These are phyloP conservation scores for Albugo laibachii DNA, from an alignment of 352 stramenopile species.

Conservation along the genomic window DNA sequence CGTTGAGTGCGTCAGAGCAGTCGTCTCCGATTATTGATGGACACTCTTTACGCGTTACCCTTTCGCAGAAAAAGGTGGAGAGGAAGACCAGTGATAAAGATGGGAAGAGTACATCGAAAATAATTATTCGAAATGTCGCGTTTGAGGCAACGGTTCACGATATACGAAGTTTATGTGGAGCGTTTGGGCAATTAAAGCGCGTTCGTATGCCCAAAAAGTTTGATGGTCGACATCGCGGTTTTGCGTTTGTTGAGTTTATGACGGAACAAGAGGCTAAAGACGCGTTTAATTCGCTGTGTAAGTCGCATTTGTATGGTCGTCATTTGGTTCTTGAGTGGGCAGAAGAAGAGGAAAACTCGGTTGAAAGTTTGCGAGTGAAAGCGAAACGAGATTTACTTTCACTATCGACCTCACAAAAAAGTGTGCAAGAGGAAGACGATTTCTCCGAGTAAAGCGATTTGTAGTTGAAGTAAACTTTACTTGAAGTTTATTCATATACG, in stretches of 20 bases:
- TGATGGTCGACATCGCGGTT: constrained; percentile 92
- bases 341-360: constrained; percentile 54
- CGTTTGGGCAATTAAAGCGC: constrained; percentile 94
- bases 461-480: too few relatives aligned
- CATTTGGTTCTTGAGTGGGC: constrained; percentile 98
- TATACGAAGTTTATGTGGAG: constrained; percentile 91
- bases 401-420: too few relatives aligned
- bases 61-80: constrained; percentile 80
- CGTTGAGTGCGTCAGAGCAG: constrained; percentile 40
- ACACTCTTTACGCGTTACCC: constrained; percentile 87
- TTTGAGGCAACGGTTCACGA: constrained; percentile 96
- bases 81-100: constrained; percentile 13
- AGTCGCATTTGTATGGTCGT: constrained; percentile 96
- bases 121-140: constrained; percentile 97
- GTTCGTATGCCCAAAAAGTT: constrained; percentile 98
- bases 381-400: constrained; percentile 21
- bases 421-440: too few relatives aligned
- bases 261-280: constrained; percentile 88
- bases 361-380: constrained; percentile 72
- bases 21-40: constrained; percentile 81
- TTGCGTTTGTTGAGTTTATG: constrained; percentile 97
- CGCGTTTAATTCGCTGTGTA: constrained; percentile 83
- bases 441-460: too few relatives aligned
- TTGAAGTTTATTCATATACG: too few relatives aligned
- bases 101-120: constrained; percentile 63